phyloP scores from a whole-genome alignment of 306 rosid genomes.

The Carpinus viminea region DNA sequence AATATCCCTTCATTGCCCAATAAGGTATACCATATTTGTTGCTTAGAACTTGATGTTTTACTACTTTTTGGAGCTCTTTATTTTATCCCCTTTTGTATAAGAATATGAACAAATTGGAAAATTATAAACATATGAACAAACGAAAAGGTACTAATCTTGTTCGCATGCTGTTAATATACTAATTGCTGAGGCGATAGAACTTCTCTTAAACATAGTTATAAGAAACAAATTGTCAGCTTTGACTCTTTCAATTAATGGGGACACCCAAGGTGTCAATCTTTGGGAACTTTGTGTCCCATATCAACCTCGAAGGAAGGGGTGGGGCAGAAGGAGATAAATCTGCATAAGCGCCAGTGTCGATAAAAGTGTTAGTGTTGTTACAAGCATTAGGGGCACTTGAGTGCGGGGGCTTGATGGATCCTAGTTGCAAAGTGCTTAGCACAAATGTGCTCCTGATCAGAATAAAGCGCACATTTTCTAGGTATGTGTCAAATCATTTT shows the following conservation, averaged over 20 bases:
- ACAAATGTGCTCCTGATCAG: neutral
- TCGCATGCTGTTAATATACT: neutral
- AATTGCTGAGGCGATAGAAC: neutral
- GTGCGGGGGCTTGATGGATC: neutral
- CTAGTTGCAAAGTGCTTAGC: neutral
- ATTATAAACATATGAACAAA: neutral
- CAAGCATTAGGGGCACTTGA: neutral
- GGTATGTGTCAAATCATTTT: neutral
- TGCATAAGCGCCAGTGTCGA: no score
- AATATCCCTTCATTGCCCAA: slow-evolving; percentile 93
- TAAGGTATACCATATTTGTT: slow-evolving; percentile 64
- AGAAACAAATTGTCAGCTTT: neutral
- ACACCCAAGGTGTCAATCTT: neutral
- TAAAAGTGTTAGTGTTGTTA: neutral
- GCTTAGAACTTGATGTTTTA: slow-evolving; percentile 21
- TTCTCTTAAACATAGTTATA: neutral
- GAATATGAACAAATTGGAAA: neutral
- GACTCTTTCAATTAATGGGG: neutral
- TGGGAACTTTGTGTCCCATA: neutral
- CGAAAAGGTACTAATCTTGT: neutral
- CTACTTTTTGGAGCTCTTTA: slow-evolving; percentile 1
- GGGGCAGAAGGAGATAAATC: neutral
- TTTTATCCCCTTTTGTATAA: neutral
- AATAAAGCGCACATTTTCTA: neutral
- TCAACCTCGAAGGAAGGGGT: neutral